phyloP scores from a whole-genome alignment of 1,284 basidiomycete genomes.

The Irpex rosettiformis region DNA sequence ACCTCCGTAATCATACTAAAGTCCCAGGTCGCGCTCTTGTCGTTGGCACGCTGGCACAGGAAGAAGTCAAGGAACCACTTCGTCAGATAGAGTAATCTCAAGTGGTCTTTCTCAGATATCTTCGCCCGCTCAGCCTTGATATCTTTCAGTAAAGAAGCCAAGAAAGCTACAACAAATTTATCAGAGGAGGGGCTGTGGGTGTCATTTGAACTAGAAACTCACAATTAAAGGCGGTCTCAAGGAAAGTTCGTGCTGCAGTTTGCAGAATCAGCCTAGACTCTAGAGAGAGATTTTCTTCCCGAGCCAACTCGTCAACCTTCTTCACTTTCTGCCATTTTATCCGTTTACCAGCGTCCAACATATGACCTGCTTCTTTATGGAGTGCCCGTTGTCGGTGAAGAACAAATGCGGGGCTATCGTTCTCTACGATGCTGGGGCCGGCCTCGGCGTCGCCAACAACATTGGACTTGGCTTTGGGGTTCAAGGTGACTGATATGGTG shows the following conservation, averaged over 20 bases:
- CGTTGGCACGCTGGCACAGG: constrained; percentile 50
- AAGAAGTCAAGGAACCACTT: constrained; percentile 93
- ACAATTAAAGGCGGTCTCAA: constrained; percentile 88
- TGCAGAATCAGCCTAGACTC: constrained; percentile 72
- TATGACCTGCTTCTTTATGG: constrained; percentile 64
- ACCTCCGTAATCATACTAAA: constrained; percentile 83
- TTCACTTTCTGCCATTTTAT: constrained; percentile 58
- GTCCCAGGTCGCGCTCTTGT: constrained; percentile 46
- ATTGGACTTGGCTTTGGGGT: constrained; percentile 45
- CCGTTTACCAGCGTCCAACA: constrained; percentile 73
- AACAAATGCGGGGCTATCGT: constrained; percentile 50
- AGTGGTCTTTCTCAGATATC: constrained; percentile 86
- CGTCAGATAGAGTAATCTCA: constrained; percentile 78
- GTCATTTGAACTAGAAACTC: too few relatives aligned
- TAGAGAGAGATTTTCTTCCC: constrained; percentile 68
- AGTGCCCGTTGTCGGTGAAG: constrained; percentile 85
- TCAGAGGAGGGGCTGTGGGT: too few relatives aligned
- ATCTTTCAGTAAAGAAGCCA: constrained; percentile 83
- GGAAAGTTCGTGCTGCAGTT: constrained; percentile 65
- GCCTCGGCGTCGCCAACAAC: constrained; percentile 21
- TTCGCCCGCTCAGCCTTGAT: constrained; percentile 89
- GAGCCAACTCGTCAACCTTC: constrained; percentile 70
- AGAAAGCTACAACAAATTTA: constrained; percentile 56
- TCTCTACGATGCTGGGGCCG: neutral
- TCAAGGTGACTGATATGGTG: constrained; percentile 75